Conservation (phyloP, 257 asterid species). For the Plantago elongata region DNA sequence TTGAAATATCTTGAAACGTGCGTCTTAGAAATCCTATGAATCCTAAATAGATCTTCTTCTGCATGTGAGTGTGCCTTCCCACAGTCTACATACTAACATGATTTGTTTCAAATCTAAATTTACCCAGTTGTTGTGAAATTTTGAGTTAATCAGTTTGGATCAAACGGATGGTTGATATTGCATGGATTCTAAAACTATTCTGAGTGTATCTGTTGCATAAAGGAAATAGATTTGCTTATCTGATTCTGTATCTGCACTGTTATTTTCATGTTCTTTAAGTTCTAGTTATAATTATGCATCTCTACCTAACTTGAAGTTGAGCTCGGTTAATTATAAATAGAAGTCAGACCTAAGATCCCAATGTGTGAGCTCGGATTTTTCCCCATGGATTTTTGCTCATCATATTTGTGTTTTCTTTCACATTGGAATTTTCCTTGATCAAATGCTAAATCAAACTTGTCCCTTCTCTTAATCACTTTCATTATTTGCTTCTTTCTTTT, state of each 20-base stretch:
- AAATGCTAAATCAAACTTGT: no score
- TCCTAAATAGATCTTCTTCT: neutral
- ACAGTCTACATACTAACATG: conserved; percentile 26
- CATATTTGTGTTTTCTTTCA: no score
- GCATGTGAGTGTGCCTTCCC: neutral
- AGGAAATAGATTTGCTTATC: neutral
- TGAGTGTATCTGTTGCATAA: neutral
- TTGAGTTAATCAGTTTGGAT: no score
- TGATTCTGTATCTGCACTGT: neutral
- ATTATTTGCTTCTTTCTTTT: no score
- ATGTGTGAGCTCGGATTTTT: neutral
- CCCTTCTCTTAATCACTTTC: no score
- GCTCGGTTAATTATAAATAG: neutral
- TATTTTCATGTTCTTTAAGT: neutral
- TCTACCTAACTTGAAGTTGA: neutral
- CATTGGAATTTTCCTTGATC: no score
- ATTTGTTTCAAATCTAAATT: no score
- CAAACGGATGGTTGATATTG: neutral
- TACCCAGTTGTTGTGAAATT: no score
- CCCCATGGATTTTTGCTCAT: no score
- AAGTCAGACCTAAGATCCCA: neutral
- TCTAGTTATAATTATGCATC: neutral
- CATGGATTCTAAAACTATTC: neutral
- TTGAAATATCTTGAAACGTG: neutral
- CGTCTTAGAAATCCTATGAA: neutral